Base-by-base conservation (phyloP, 441 rosid species). In the Croton setiger region DNA sequence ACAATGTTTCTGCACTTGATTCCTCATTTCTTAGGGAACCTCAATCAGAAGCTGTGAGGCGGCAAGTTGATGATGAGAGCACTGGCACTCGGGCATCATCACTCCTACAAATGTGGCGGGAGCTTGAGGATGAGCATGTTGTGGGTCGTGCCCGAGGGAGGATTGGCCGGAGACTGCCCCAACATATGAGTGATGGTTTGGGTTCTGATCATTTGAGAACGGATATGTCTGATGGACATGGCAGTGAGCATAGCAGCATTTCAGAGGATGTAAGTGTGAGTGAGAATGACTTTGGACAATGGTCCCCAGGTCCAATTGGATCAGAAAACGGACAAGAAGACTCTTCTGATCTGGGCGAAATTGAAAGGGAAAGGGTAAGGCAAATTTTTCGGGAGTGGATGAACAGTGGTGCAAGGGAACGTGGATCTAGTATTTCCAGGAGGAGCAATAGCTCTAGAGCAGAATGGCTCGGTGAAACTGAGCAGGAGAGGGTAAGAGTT, bases 401-500 rank as follows among this genome's bases (percentile, higher is more conserved):
- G 90, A 86, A 77, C 67, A 74, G 78, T 75, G 84, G 92, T 72
- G 72, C 72, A 7, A 85, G 86, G 67, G 96, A 88, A 21, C 72
- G 75, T 7, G 15, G 78, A 45, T 67, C 93, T n/a, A 74, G 76
- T 75, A 78, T 77, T 63, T 81, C 88, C 21, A 79, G 49, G 39
- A 45, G 79, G 76, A 83, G 64, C 35, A 81, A 80, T 68, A 70
- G 76, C 70, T 57, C 93, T 48, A 88, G 88, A 75, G 84, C 81
- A 4, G 91, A 87, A 60, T 83, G 92, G 93, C 89, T 91, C 54
- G 96, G 94, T 52, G 96, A 93, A 83, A 86, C 81, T 39, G 96
- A 94, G 76, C 98, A 87, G 81, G 96, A 85, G 83, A 90, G 97
- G 72, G 96, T 91, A 62, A 87, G 98, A 79, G 72, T 81, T 58